These are phyloP conservation scores for Phaeolepiota aurea DNA, from an alignment of 768 basidiomycete genomes.

Conservation along the genomic window DNA sequence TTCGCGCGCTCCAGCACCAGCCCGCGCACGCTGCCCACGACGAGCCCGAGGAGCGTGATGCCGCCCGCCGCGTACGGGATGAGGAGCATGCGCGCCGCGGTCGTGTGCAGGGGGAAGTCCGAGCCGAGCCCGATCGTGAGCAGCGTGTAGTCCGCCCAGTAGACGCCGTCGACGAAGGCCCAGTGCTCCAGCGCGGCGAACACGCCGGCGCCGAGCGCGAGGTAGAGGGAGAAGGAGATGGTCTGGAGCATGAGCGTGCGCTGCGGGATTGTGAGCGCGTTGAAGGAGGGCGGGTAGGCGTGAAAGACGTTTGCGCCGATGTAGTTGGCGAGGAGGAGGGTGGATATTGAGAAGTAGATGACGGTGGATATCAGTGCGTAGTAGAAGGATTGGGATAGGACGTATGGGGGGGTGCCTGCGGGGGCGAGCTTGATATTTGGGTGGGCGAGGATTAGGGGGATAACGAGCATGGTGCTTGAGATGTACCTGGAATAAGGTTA, in stretches of 20 bases:
- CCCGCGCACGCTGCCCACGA: constrained; percentile 27
- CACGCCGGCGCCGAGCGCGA: constrained; percentile 28
- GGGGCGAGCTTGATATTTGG: constrained; percentile 5
- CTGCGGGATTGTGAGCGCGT: constrained; percentile 27
- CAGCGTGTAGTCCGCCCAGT: constrained; percentile 35
- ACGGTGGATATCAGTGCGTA: constrained; percentile 25
- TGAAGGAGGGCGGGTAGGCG: constrained; percentile 27
- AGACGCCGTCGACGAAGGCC: constrained; percentile 28
- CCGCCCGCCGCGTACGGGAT: constrained; percentile 31
- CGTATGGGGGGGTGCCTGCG: constrained; percentile 10
- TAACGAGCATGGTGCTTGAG: constrained; percentile 22
- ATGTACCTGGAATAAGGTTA: constrained; percentile 21
- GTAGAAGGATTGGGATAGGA: constrained; percentile 27
- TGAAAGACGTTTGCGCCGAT: constrained; percentile 21
- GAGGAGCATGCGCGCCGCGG: constrained; percentile 18
- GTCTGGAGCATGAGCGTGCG: constrained; percentile 36
- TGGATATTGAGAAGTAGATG: constrained; percentile 20
- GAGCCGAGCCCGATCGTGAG: constrained; percentile 31
- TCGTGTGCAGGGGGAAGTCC: constrained; percentile 24
- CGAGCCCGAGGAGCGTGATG: constrained; percentile 26
- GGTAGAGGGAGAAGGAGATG: constrained; percentile 27
- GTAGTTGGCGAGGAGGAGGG: constrained; percentile 17
- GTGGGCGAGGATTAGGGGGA: constrained; percentile 22
- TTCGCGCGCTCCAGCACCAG: constrained; percentile 29
- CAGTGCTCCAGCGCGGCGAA: constrained; percentile 26